Base-by-base conservation (phyloP, 257 asterid genomes). In the Petunia secreta region DNA sequence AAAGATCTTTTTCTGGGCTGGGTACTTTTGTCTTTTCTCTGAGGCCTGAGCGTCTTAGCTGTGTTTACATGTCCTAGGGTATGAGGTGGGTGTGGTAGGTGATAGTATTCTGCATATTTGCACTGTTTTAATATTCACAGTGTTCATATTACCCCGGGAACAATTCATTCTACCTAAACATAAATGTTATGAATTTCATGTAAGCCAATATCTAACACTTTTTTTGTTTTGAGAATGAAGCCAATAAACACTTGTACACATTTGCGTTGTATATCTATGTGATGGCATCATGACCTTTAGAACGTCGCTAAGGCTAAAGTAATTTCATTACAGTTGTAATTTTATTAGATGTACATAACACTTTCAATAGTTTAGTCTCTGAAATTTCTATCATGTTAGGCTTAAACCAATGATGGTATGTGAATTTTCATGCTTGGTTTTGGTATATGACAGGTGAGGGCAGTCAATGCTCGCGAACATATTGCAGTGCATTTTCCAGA, bases 401-500 rank as follows among this genome's bases (percentile, higher is more conserved):
- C 11, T 7, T 34, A 48, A 34, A 11, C 34, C 52, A 57, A 48
- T 48, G 60, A 34, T 71, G 6, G 77, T 71, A 46, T 71, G 60
- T 71, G 48, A 44, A 71, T 48, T 71, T 52, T 48, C 6, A 0
- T 11, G 52, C 44, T 71, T 48, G 58, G 11, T 48, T 5, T 71
- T 48, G 55, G 55, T 71, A 63, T 77, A 68, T 86, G 57, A 82
- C 90, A 91, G 95, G 97, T 89, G 77, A 91, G 82, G 84, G 79
- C 92, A 74, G 87, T 91, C 8, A 87, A 82, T 78, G 46, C 88
- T 52, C 37, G 38, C 79, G 89, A 80, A 84, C 80, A 84, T 73
- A 80, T 91, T 39, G 87, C 92, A 5, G 86, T 93, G 84, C 88
- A 85, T 43, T 95, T 80, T 88, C 98, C 97, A 8, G 98, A 92